Evolutionary conservation across 805 yeast species (phyloP), one percentile per base, ranked within the genome.

Genomic region (Kodamaea neixiangensis): DNA sequence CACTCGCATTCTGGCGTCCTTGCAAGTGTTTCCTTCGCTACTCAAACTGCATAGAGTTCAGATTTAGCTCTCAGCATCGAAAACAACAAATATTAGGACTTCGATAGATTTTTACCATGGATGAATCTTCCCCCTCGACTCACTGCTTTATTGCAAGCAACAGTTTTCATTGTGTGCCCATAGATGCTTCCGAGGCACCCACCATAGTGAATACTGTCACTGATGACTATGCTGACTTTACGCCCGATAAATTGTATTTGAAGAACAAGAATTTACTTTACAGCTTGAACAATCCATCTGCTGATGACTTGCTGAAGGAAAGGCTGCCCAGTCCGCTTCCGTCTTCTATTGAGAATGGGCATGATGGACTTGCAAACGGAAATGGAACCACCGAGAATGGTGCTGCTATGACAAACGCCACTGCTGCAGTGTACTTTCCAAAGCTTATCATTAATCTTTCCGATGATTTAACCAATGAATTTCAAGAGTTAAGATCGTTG

Each of bases 371-470:
- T n/a, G n/a, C 31, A 25, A 25, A 25, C 31, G 31, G 31, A 9
- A 25, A 5, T 25, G 31, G 31, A 5, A 25, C 22, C 6, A 17
- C 10, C 3, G 45, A 25, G 15, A 40, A 47, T 29, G 40, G 38
- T 2, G 5, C 14, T 11, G 7, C 37, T 17, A 20, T 37, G 11
- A 20, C 19, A 5, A 19, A 43, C 25, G 46, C 38, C 38, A 44
- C 22, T 14, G 40, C 42, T 54, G 77, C 85, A 0, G 63, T 80
- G 10, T 80, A 78, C 57, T 64, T 80, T 20, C 82, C 84, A 1
- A 71, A 73, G 47, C 66, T 68, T 47, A 64, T 64, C 43, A 67
- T 80, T 13, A 67, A 69, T 48, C 66, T 78, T 38, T 66, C 75
- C 4, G 66, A 63, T n/a, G 65, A 68, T 50, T 56, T 68, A 43